Conservation (phyloP, 1,284 basidiomycete species). For the Rhodotorula sp. region DNA sequence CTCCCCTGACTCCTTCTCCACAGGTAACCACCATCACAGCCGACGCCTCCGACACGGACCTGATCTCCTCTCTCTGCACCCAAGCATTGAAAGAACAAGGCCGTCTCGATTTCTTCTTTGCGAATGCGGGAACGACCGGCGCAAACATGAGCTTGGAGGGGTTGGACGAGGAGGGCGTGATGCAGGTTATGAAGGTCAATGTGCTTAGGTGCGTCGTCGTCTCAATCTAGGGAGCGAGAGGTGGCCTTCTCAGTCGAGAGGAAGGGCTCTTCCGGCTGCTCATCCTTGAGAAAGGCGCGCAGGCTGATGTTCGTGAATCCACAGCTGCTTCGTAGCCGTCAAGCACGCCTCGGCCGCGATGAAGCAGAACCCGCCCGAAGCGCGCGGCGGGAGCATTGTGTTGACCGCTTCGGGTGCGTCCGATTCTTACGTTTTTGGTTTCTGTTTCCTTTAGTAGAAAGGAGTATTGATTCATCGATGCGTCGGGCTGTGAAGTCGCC, state of each 20-base stretch:
- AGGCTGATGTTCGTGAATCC: background rate
- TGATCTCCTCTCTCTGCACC: constrained; percentile 67
- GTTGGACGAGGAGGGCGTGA: constrained; percentile 60
- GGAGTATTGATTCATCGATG: background rate
- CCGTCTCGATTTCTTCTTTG: constrained; percentile 86
- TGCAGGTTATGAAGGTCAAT: constrained; percentile 76
- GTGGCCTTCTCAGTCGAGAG: background rate
- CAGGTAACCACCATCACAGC: constrained; percentile 69
- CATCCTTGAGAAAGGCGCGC: no score
- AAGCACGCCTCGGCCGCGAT: constrained; percentile 82
- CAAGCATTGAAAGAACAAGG: constrained; percentile 75
- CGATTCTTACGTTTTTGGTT: background rate
- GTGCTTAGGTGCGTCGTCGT: constrained; percentile 63
- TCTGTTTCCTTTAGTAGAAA: no score
- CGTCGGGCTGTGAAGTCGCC: constrained; percentile 59
- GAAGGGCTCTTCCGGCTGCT: no score
- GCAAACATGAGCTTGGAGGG: constrained; percentile 57
- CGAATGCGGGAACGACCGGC: constrained; percentile 63
- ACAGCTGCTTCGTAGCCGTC: constrained; percentile 82
- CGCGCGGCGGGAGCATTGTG: constrained; percentile 77
- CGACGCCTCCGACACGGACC: constrained; percentile 77
- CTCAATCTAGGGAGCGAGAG: background rate
- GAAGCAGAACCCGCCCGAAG: constrained; percentile 56
- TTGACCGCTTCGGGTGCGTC: constrained; percentile 77
- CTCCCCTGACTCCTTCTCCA: background rate